A percentile compares a stretch with the other conserved stretches of the same genome.
Evolutionary conservation across 352 stramenopile species (phyloP).

Genomic region (Phytophthora parvispora): DNA sequence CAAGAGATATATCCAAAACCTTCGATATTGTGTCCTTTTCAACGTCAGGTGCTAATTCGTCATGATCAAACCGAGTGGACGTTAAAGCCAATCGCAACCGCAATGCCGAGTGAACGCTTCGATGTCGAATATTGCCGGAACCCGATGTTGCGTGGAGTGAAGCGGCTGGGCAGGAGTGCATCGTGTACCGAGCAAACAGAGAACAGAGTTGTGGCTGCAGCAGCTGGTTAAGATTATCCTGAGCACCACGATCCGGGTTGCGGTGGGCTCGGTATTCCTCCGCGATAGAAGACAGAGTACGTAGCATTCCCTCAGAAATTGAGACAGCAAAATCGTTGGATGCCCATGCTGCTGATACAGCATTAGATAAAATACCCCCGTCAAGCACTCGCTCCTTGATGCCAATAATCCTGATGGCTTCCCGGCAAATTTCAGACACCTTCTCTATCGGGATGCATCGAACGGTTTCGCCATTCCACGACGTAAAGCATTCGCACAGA

Average conservation of each 20-base stretch:
- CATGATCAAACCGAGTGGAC: constrained; percentile 12
- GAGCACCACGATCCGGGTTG: constrained; percentile 45
- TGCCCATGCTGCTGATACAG: constrained; percentile 43
- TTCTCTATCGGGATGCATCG: constrained; percentile 41
- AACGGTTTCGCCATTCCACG: constrained; percentile 42
- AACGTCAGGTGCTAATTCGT: not conserved
- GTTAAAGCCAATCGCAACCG: constrained; percentile 49
- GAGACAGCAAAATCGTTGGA: constrained; percentile 21
- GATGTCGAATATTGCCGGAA: constrained; percentile 40
- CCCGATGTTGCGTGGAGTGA: constrained; percentile 25
- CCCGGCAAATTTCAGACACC: constrained; percentile 45
- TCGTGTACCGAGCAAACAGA: constrained; percentile 41
- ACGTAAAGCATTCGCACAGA: constrained; percentile 46
- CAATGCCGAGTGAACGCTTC: constrained; percentile 76
- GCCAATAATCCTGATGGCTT: constrained; percentile 42
- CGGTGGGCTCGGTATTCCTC: constrained; percentile 53
- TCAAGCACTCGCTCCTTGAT: constrained; percentile 65
- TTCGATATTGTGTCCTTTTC: constrained; percentile 29
- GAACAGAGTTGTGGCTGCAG: constrained; percentile 52
- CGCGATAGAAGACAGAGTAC: constrained; percentile 21
- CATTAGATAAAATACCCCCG: constrained; percentile 42
- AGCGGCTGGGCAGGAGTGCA: constrained; percentile 51
- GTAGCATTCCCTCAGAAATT: constrained; percentile 31
- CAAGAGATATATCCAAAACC: constrained; percentile 50
- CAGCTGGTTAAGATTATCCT: constrained; percentile 53